Conservation (phyloP, 2,329 filamentous ascomycete species). For the Neobulgaria alba region DNA sequence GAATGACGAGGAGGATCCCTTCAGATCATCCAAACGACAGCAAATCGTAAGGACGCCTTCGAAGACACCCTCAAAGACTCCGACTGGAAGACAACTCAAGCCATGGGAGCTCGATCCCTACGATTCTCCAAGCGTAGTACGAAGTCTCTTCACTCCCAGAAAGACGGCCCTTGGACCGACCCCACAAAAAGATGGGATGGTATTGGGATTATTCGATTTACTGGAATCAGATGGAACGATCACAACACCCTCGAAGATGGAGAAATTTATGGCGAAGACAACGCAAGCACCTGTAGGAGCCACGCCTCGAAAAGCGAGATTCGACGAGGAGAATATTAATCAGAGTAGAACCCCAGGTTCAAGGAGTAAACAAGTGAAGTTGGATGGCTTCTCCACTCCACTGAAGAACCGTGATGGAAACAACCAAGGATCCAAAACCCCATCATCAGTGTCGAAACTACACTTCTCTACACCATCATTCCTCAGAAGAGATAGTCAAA, state of each 20-base stretch:
- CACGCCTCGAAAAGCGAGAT: conserved; percentile 29
- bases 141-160: conserved; percentile 51
- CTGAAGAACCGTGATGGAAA: conserved; percentile 40
- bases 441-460: conserved; percentile 44
- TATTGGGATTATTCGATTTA: conserved; percentile 70
- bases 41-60: conserved; percentile 41
- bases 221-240: conserved; percentile 44
- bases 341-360: conserved; percentile 38
- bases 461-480: conserved; percentile 65
- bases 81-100: conserved; percentile 32
- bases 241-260: conserved; percentile 27
- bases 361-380: conserved; percentile 49
- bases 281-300: conserved; percentile 27
- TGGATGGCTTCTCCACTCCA: conserved; percentile 60
- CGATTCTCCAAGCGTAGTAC: conserved; percentile 46
- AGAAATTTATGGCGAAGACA: conserved; percentile 19
- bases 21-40: conserved; percentile 45
- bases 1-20: conserved; percentile 29
- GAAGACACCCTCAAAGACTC: conserved; percentile 28
- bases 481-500: conserved; percentile 43
- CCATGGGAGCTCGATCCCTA: conserved; percentile 36
- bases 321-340: conserved; percentile 4
- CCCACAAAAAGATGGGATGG: conserved; percentile 68
- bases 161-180: conserved; percentile 65
- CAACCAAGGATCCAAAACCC: conserved; percentile 34